phyloP scores from a whole-genome alignment of 345 rosid genomes.

The Crucihimalaya himalaica region DNA sequence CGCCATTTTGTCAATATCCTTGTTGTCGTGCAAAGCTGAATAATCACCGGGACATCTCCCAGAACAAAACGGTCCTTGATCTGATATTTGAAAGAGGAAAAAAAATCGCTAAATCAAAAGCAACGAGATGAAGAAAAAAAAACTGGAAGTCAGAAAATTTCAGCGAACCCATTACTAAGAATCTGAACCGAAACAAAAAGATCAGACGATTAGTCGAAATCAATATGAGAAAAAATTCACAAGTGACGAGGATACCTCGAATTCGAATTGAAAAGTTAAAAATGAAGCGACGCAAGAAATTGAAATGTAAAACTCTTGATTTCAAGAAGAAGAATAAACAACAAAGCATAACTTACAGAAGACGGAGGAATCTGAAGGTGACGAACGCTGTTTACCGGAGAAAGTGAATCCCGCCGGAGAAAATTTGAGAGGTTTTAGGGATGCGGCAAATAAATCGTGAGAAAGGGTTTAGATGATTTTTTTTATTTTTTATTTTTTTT shows the following conservation, averaged over 20 bases:
- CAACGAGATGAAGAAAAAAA: background rate
- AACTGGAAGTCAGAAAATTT: background rate
- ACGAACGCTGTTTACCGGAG: conserved; percentile 18
- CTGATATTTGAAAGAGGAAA: conserved; percentile 22
- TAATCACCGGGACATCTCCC: conserved; percentile 35
- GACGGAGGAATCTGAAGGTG: conserved; percentile 1
- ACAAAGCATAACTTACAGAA: conserved; percentile 14
- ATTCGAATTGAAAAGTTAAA: background rate
- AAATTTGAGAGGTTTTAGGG: conserved; percentile 35
- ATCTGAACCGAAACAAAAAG: background rate
- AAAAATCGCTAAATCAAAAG: conserved; percentile 9
- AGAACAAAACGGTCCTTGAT: conserved; percentile 23
- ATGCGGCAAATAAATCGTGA: conserved; percentile 38
- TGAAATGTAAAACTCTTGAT: background rate
- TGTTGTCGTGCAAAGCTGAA: conserved; percentile 23
- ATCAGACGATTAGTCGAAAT: conserved; percentile 5
- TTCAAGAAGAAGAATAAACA: background rate
- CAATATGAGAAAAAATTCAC: background rate
- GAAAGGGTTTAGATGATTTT: conserved; percentile 30
- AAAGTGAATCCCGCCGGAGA: conserved; percentile 27
- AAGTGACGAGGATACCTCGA: background rate
- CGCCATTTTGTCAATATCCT: conserved; percentile 51
- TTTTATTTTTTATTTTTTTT: background rate
- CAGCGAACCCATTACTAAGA: background rate
- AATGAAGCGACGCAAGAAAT: conserved; percentile 5